These are phyloP conservation scores for Akebia trifoliata DNA, from an alignment of 164 flowering plant species.

Conservation along the genomic window DNA sequence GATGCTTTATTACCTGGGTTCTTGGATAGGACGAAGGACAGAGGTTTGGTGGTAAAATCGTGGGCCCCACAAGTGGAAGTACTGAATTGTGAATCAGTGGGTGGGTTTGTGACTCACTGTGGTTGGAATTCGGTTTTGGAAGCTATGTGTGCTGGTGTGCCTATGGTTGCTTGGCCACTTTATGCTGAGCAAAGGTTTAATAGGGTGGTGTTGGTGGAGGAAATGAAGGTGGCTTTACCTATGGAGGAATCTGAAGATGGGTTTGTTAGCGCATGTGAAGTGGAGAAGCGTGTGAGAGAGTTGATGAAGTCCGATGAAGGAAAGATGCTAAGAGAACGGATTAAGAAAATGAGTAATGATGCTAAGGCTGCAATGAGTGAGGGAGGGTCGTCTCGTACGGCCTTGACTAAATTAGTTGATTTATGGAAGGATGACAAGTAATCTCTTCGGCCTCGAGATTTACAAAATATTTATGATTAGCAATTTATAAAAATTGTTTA, in stretches of 20 bases:
- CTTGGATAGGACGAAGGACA: constrained; percentile 28
- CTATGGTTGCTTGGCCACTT: constrained; percentile 51
- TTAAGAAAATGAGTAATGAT: constrained; percentile 6
- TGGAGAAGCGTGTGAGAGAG: constrained; percentile 30
- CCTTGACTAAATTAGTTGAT: constrained; percentile 14
- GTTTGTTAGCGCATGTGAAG: constrained; percentile 28
- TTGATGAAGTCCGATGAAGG: constrained; percentile 34
- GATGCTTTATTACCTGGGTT: constrained; percentile 35
- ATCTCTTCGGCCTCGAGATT: too few species aligned
- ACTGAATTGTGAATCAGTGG: constrained; percentile 32
- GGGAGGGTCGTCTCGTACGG: constrained; percentile 31
- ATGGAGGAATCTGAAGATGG: constrained; percentile 22
- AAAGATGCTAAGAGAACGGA: constrained; percentile 18
- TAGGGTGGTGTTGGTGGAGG: constrained; percentile 32
- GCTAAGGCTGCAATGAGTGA: constrained; percentile 24
- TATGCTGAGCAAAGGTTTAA: constrained; percentile 41
- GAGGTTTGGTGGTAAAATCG: constrained; percentile 36
- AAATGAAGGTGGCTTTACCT: constrained; percentile 26
- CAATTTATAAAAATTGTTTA: too few species aligned
- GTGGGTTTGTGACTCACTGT: constrained; percentile 47
- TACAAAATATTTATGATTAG: too few species aligned
- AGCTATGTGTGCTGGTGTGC: constrained; percentile 36
- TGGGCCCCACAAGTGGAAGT: constrained; percentile 47
- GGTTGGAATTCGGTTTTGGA: constrained; percentile 53
- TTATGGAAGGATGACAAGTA: constrained; percentile 22